phyloP scores from a whole-genome alignment of 2,329 filamentous ascomycete species.

The Coleophoma eucalyptorum region DNA sequence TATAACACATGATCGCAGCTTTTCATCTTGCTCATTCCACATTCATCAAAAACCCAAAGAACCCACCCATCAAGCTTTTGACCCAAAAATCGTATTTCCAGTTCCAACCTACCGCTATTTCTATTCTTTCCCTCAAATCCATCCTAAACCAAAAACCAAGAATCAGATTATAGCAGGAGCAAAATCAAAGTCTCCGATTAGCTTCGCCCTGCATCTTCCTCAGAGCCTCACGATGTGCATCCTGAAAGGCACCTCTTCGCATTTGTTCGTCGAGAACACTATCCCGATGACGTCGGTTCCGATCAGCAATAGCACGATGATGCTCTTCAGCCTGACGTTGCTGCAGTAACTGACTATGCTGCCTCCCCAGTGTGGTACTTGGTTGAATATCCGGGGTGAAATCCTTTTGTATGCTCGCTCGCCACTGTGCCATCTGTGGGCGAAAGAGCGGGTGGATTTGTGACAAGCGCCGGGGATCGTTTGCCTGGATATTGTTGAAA shows the following conservation, averaged over 20 bases:
- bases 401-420: conserved; percentile 61
- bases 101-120: not conserved
- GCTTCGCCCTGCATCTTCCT: conserved; percentile 63
- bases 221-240: conserved; percentile 76
- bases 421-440: conserved; percentile 63
- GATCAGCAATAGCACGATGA: conserved; percentile 51
- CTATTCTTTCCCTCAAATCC: not conserved
- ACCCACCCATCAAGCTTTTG: not conserved
- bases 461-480: too few species aligned
- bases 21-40: too few species aligned
- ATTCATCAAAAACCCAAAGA: not conserved
- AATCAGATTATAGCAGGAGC: not conserved
- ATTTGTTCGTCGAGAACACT: conserved; percentile 70
- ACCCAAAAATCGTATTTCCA: not conserved
- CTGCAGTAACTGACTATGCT: conserved; percentile 51
- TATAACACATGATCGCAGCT: too few species aligned
- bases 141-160: not conserved
- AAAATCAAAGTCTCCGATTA: conserved; percentile 10
- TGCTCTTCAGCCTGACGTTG: conserved; percentile 54
- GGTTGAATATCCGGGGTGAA: conserved; percentile 36
- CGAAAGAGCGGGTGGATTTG: conserved; percentile 35
- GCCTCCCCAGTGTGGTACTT: conserved; percentile 43
- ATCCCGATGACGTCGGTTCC: conserved; percentile 54
- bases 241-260: conserved; percentile 70
- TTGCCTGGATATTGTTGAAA: too few species aligned